Percentiles rank a stretch among this genome's conserved stretches.
Conservation (phyloP, 257 asterid genomes). For the Primulina eburnea region DNA sequence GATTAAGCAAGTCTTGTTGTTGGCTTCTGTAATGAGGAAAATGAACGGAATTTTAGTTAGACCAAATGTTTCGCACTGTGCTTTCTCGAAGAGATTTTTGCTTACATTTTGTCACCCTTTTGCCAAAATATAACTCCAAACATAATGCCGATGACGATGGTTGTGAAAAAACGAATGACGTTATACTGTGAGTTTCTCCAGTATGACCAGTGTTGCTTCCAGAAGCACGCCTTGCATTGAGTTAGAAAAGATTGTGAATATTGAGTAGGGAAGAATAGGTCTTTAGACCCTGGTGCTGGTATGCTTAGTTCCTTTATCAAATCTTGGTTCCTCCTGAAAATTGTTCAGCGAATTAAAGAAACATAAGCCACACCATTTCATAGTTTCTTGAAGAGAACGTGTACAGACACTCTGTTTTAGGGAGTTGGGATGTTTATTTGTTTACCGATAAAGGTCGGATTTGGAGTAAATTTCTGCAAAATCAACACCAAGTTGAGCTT, state of each 20-base stretch:
- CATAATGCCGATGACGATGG: conserved; percentile 43
- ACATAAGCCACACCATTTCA: not conserved
- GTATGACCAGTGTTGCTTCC: conserved; percentile 72
- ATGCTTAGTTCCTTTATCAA: not conserved
- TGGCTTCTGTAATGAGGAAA: conserved; percentile 35
- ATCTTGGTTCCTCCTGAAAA: not conserved
- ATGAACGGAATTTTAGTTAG: not conserved
- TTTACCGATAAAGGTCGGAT: conserved; percentile 57
- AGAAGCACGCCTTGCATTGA: conserved; percentile 63
- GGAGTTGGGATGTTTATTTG: not conserved
- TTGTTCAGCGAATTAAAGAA: conserved; percentile 4
- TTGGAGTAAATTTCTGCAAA: conserved; percentile 66
- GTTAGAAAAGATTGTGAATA: conserved; percentile 56
- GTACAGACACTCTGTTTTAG: not conserved
- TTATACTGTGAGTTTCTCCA: conserved; percentile 68
- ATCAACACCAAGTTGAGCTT: conserved; percentile 60
- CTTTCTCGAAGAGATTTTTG: not conserved
- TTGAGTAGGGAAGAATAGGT: conserved; percentile 47
- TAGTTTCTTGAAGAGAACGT: not conserved
- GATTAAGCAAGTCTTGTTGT: conserved; percentile 72
- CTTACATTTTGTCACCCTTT: conserved; percentile 52
- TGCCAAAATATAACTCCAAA: conserved; percentile 75
- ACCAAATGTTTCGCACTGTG: not conserved
- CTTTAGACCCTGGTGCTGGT: conserved; percentile 42
- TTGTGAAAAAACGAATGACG: conserved; percentile 58